Evolutionary conservation across 345 rosid genomes (phyloP).

Genomic region (Excoecaria agallocha): DNA sequence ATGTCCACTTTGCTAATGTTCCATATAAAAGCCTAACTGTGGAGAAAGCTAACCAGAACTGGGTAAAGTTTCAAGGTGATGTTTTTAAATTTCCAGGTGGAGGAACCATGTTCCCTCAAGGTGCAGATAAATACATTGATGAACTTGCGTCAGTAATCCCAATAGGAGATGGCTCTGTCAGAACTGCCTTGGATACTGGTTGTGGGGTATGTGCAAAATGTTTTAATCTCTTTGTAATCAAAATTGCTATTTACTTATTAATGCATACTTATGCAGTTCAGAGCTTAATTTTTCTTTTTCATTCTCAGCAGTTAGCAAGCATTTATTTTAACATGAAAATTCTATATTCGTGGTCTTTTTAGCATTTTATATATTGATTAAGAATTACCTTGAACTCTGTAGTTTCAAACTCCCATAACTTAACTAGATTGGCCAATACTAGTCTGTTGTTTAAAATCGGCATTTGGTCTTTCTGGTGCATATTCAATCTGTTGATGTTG

Average conservation of each 20-base stretch:
- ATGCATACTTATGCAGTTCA: background rate
- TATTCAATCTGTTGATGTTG: background rate
- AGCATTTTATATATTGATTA: background rate
- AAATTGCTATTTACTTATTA: background rate
- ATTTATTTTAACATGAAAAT: background rate
- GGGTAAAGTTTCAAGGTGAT: slow-evolving; percentile 88
- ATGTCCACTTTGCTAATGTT: slow-evolving; percentile 86
- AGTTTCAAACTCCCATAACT: background rate
- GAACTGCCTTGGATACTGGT: slow-evolving; percentile 96
- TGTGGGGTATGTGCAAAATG: slow-evolving; percentile 68
- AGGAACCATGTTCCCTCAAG: slow-evolving; percentile 99
- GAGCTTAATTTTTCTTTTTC: background rate
- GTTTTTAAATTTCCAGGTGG: slow-evolving; percentile 98
- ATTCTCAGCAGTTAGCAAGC: background rate
- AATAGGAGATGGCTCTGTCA: slow-evolving; percentile 74
- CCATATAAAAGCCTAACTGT: slow-evolving; percentile 85
- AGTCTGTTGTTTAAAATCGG: background rate
- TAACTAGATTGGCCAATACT: background rate
- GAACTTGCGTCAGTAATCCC: slow-evolving; percentile 88
- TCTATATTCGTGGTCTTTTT: background rate
- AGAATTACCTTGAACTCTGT: background rate
- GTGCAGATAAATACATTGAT: slow-evolving; percentile 92
- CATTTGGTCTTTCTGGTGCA: background rate
- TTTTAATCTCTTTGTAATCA: background rate
- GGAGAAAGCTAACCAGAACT: slow-evolving; percentile 86